phyloP scores from a whole-genome alignment of 495 filamentous ascomycete species.

The Aspergillus conjunctus region DNA sequence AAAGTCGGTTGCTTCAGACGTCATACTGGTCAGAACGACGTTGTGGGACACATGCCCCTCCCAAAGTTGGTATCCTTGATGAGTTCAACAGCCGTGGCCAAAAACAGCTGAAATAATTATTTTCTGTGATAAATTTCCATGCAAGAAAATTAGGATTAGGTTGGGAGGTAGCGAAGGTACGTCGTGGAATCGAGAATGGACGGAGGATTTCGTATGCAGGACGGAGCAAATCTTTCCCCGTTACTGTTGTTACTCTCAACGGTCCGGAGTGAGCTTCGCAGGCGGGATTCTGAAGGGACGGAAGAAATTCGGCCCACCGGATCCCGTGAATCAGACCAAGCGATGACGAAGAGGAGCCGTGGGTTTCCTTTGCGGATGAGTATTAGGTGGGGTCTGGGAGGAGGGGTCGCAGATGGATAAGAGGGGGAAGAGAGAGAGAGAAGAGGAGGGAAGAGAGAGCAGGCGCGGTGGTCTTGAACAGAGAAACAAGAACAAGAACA shows the following conservation, averaged over 20 bases:
- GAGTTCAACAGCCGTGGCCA: conserved; percentile 1
- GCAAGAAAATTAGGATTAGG: conserved; percentile 4
- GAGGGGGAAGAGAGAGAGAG: conserved; percentile 22
- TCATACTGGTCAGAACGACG: conserved; percentile 43
- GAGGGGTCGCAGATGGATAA: conserved; percentile 2
- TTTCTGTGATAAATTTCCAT: conserved; percentile 1
- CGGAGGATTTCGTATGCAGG: conserved; percentile 26
- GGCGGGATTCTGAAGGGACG: conserved; percentile 18
- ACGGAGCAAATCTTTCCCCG: conserved; percentile 25
- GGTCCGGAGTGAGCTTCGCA: conserved; percentile 23
- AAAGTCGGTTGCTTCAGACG: conserved; percentile 44
- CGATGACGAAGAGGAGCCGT: conserved; percentile 8
- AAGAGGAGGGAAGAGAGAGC: conserved; percentile 27
- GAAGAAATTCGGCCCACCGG: conserved; percentile 26
- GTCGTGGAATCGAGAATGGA: conserved; percentile 17
- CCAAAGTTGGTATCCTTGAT: conserved; percentile 13
- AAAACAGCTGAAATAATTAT: background rate
- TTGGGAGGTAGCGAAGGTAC: conserved; percentile 1
- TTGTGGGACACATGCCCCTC: conserved; percentile 46
- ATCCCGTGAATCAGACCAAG: background rate
- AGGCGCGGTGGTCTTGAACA: conserved; percentile 27
- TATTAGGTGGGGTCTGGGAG: conserved; percentile 8
- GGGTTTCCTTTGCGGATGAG: conserved; percentile 2
- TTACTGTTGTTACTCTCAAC: conserved; percentile 28
- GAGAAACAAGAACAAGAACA: conserved; percentile 24